Percentiles rank a stretch among this genome's conserved stretches.
These are phyloP conservation scores for Gypsophila paniculata DNA, from an alignment of 179 eudicot genomes.

Conservation along the genomic window DNA sequence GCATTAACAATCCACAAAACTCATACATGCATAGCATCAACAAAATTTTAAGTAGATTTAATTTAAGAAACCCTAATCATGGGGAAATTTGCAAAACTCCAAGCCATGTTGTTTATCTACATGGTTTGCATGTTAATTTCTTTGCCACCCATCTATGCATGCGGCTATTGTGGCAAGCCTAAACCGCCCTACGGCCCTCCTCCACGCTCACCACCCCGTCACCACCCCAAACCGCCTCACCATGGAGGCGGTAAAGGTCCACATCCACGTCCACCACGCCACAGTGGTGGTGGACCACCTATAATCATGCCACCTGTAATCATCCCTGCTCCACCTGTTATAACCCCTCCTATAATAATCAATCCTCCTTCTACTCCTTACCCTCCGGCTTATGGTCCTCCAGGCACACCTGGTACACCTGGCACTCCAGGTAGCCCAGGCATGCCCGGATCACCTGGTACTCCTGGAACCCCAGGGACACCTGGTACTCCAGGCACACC, in stretches of 20 bases:
- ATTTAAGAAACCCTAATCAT: slow-evolving; percentile 15
- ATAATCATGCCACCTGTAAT: slow-evolving; percentile 30
- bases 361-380: slow-evolving; percentile 35
- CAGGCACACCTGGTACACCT: slow-evolving; percentile 31
- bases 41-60: too few relatives aligned
- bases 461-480: not conserved
- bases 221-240: slow-evolving; percentile 31
- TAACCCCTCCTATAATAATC: slow-evolving; percentile 35
- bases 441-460: slow-evolving; percentile 10
- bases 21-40: too few relatives aligned
- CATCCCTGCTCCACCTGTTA: slow-evolving; percentile 25
- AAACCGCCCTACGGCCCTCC: slow-evolving; percentile 29
- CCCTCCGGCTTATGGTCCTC: slow-evolving; percentile 31
- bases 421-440: slow-evolving; percentile 16
- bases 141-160: slow-evolving; percentile 54
- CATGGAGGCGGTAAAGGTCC: slow-evolving; percentile 16
- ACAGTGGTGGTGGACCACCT: slow-evolving; percentile 40
- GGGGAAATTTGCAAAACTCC: slow-evolving; percentile 36
- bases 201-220: slow-evolving; percentile 37
- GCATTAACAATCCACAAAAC: not conserved
- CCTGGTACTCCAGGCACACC: not conserved
- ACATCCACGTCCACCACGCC: slow-evolving; percentile 39
- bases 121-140: slow-evolving; percentile 48
- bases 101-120: slow-evolving; percentile 39
- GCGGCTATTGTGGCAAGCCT: slow-evolving; percentile 49